Evolutionary conservation across 768 basidiomycete species (phyloP), one percentile per base, ranked within the genome.

Genomic region (Termitomyces sp.): DNA sequence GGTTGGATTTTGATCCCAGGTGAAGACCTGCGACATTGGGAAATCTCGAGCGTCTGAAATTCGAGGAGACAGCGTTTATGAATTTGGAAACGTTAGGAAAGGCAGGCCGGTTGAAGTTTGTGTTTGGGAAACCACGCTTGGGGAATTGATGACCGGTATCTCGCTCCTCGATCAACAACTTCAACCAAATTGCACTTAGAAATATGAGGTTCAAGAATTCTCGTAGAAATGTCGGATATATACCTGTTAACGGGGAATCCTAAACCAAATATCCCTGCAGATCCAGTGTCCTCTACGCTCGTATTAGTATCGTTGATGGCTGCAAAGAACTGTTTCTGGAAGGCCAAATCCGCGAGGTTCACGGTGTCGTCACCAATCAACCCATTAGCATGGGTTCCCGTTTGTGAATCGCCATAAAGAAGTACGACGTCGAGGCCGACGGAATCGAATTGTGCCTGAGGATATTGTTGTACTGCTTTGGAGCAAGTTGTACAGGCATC

Each of bases 191-290:
- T 12, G 75, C 73, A 61, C 81, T 84, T 41, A 52, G 26, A 51
- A 44, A 19, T 21, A 5, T 35, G 6, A 53, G 60, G 43, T 58
- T 48, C 6, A 37, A 21, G 21, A 49, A 33, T 38, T 8, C 31
- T 3, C 33, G 9, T 33, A 38, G 5, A 43, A 46, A 41, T 14
- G 37, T 28, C 53, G 17, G 35, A 15, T 5, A 49, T 47, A 15
- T 8, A 86, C 87, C 87, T 89, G 59, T 85, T 86, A 14, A 80
- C 66, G 89, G 87, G 31, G 60, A 91, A 91, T 0, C 90, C 89
- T 10, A 90, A 73, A 0, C 89, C 89, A 55, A 91, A 77, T 42
- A 91, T 88, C 2, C 88, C 89, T 15, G 80, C 76, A 17, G 81
- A 75, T 1, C 81, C 81, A 1, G 78, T 80, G 41, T 79, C 74